Conservation (phyloP, 345 rosid species). For the Cardamine occulta region DNA sequence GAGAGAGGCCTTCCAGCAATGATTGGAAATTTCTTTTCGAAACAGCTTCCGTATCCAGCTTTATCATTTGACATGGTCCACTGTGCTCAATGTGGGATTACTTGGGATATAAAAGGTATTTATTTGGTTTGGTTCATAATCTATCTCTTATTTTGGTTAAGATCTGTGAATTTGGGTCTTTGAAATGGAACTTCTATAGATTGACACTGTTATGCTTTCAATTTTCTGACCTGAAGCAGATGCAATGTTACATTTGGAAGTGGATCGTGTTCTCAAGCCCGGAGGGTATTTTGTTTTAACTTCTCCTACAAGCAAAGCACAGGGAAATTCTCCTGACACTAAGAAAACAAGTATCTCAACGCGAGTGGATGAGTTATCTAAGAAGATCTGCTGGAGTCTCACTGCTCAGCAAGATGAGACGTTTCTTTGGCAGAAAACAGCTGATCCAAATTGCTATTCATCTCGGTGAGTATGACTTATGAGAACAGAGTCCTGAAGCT, state of each 20-base stretch:
- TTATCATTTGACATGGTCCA: slow-evolving; percentile 94
- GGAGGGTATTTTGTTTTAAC: slow-evolving; percentile 97
- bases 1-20: slow-evolving; percentile 99
- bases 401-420: slow-evolving; percentile 96
- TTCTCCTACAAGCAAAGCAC: slow-evolving; percentile 67
- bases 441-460: slow-evolving; percentile 59
- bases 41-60: slow-evolving; percentile 87
- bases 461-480: slow-evolving; percentile 60
- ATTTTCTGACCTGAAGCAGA: slow-evolving; percentile 51
- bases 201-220: not conserved
- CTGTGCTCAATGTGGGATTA: slow-evolving; percentile 90
- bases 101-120: slow-evolving; percentile 91
- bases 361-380: slow-evolving; percentile 67
- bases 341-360: slow-evolving; percentile 62
- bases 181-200: not conserved
- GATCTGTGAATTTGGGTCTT: not conserved
- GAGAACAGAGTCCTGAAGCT: slow-evolving; percentile 6
- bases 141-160: not conserved
- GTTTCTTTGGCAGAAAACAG: slow-evolving; percentile 94
- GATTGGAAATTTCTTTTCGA: slow-evolving; percentile 80
- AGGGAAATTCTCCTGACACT: slow-evolving; percentile 49
- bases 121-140: slow-evolving; percentile 9
- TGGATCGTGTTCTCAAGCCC: slow-evolving; percentile 91
- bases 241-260: slow-evolving; percentile 84
- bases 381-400: slow-evolving; percentile 84